A percentile compares a stretch with the other conserved stretches of the same genome.
Evolutionary conservation across 2,329 filamentous ascomycete species (phyloP).

Genomic region (Cadophora gregata): DNA sequence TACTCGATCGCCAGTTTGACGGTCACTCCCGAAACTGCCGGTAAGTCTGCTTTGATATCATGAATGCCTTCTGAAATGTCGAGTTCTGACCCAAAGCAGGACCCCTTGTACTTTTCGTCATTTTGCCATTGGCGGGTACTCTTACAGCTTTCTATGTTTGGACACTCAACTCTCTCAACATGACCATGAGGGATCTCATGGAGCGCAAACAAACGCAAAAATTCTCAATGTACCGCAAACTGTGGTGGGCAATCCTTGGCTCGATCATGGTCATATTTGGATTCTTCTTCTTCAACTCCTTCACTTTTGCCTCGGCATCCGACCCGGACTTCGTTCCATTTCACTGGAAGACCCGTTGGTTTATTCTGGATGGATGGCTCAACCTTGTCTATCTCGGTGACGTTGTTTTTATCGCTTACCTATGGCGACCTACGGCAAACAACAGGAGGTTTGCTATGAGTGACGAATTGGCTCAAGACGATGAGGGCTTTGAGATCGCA

Average conservation of each 20-base stretch:
- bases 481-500: conserved; percentile 96
- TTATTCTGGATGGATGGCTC: conserved; percentile 95
- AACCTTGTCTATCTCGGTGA: conserved; percentile 96
- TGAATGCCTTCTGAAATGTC: too few relatives aligned
- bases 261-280: conserved; percentile 96
- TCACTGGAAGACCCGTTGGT: conserved; percentile 98
- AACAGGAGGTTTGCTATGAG: conserved; percentile 98
- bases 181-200: conserved; percentile 94
- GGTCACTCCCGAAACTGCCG: conserved; percentile 85
- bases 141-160: conserved; percentile 98
- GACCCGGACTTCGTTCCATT: conserved; percentile 92
- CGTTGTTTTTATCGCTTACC: conserved; percentile 89
- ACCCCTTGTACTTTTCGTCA: conserved; percentile 88
- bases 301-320: conserved; percentile 85
- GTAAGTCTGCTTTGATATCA: conserved; percentile 48
- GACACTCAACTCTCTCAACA: conserved; percentile 94
- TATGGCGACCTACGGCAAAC: conserved; percentile 96
- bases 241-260: conserved; percentile 96
- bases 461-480: conserved; percentile 97
- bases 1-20: conserved; percentile 91
- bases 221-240: conserved; percentile 93
- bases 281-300: conserved; percentile 98
- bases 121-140: conserved; percentile 88
- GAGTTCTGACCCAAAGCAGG: conserved; percentile 53
- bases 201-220: conserved; percentile 95